Base-by-base conservation (phyloP, 805 yeast species). In the Kuraishia borneana region DNA sequence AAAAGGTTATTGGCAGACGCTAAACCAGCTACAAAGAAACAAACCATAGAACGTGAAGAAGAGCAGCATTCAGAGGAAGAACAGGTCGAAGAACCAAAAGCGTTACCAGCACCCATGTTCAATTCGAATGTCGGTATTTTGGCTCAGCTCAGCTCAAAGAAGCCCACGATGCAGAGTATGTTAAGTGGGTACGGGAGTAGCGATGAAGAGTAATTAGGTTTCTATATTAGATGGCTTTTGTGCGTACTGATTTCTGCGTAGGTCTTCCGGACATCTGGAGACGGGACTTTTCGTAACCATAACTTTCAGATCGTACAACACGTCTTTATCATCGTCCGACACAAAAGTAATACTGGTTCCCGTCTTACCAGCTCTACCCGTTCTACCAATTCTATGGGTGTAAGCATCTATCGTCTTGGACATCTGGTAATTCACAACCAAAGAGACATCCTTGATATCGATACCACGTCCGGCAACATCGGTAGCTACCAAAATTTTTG, bases 391-490 rank as follows among this genome's bases (percentile, higher is more conserved):
- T 50, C 97, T 69, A 56, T 89, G 98, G 14, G 89, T 72, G 46
- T 87, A 89, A 39, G 81, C 88, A 41, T 87, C 96, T 30, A 87
- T 70, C 22, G 65, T 64, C 41, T 66, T 71, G 7, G 87, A 60
- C 88, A 88, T 79, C 45, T 89, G 95, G 49, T 69, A 88, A 53
- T 89, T 92, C 16, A 92, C 54, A 7, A 89, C 97, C 23, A 88
- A 53, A 0, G 92, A 73, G 6, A 89, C 94, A 44, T 83, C 70
- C 1, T 85, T 79, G n/a, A 89, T 76, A 54, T 92, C 97, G 30
- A 89, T 73, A 51, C 98, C 98, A 60, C 98, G 72, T 3, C 95
- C 94, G 0, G 96, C 96, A 18, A 89, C 85, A 53, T 89, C 96
- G 0, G 97, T 92, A 3, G 96, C 97, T 13, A 89, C 76, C 29